phyloP scores from a whole-genome alignment of 257 asterid genomes.

The Ballota nigra region DNA sequence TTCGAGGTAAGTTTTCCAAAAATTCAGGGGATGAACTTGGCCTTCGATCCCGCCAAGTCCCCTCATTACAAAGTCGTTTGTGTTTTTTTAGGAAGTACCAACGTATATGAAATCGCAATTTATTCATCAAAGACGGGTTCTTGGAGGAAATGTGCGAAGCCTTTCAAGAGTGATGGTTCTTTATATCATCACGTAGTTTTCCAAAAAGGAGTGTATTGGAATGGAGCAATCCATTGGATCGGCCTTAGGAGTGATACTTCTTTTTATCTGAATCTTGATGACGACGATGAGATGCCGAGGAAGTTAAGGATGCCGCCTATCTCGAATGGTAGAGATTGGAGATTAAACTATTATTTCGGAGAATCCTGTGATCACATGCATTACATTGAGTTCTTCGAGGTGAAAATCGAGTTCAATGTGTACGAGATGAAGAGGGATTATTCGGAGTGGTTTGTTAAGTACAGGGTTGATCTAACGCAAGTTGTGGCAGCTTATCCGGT shows the following conservation, averaged over 20 bases:
- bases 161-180: conserved; percentile 4
- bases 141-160: background rate
- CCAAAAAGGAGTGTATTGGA: conserved; percentile 28
- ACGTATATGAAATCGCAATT: too few relatives aligned
- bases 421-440: too few relatives aligned
- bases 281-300: background rate
- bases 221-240: conserved; percentile 32
- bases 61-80: too few relatives aligned
- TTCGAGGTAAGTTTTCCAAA: too few relatives aligned
- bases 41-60: too few relatives aligned
- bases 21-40: too few relatives aligned
- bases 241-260: background rate
- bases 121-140: too few relatives aligned
- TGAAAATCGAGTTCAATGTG: conserved; percentile 8
- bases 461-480: too few relatives aligned
- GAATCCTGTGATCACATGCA: conserved; percentile 37
- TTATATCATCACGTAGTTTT: background rate
- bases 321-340: background rate
- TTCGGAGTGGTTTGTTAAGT: too few relatives aligned
- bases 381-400: conserved; percentile 2
- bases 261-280: conserved; percentile 4
- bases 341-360: conserved; percentile 24
- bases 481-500: too few relatives aligned
- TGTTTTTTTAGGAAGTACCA: too few relatives aligned
- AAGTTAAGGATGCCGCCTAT: conserved; percentile 14